Evolutionary conservation across 2,329 filamentous ascomycete genomes (phyloP).

Genomic region (Fusarium palustre): DNA sequence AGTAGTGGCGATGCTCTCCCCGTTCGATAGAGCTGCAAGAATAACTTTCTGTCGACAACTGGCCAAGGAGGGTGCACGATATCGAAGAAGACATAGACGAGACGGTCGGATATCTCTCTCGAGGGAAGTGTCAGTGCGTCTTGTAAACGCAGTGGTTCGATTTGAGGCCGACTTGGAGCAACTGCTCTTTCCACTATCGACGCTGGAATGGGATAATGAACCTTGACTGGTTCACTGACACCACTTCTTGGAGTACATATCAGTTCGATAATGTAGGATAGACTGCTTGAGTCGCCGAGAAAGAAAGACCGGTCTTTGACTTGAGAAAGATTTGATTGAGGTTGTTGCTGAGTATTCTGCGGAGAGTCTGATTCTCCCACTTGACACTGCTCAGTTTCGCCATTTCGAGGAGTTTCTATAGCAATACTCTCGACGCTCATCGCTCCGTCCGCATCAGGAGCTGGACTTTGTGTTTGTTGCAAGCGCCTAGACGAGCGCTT

Average conservation of each 20-base stretch:
- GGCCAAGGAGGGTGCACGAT: constrained; percentile 31
- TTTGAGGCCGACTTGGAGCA: constrained; percentile 1
- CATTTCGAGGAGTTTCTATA: background rate
- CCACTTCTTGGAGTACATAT: constrained; percentile 30
- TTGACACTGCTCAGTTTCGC: accelerated
- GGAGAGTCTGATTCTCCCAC: accelerated
- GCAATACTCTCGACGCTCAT: background rate
- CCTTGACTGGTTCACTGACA: constrained; percentile 35
- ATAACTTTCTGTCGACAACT: constrained; percentile 6
- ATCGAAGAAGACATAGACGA: constrained; percentile 21
- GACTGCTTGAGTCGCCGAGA: constrained; percentile 30
- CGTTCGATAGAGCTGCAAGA: background rate
- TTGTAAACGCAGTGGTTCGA: constrained; percentile 10
- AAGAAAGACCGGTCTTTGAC: constrained; percentile 12
- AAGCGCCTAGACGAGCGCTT: constrained; percentile 10
- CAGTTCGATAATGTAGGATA: constrained; percentile 41
- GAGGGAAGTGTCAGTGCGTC: constrained; percentile 22
- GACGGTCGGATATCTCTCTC: constrained; percentile 21
- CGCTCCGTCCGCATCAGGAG: background rate
- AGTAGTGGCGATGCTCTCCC: constrained; percentile 14
- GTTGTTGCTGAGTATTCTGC: background rate
- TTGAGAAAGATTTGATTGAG: background rate
- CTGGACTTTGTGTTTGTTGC: background rate
- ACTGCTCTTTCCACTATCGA: constrained; percentile 29
- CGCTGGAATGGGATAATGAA: constrained; percentile 38